Evolutionary conservation across 805 yeast species (phyloP), one percentile per base, ranked within the genome.

Genomic region (Huiozyma sinensis): DNA sequence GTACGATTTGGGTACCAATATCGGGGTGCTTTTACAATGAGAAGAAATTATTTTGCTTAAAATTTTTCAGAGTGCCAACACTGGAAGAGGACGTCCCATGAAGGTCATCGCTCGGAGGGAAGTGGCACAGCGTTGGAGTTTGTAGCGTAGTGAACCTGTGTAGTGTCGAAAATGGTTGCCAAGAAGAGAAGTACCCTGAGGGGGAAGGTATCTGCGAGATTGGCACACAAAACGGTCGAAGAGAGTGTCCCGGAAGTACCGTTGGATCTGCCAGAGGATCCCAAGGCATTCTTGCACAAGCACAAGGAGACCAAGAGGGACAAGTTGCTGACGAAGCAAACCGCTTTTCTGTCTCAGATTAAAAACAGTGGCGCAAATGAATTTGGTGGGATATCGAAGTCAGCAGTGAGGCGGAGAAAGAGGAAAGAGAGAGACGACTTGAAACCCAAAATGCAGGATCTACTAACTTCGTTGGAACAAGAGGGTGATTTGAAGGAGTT

Each of bases 381-480:
- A 54, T 69, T 54, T 54, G 66, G 68, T 12, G 74, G 75, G 24
- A 69, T 83, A 37, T 79, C 87, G 17, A 83, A 83, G 57, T 78
- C 86, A 6, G 68, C 87, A 0, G 48, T 72, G 3, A 71, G 86
- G 56, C 71, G 81, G 60, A 71, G 86, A 50, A 79, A 80, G 53
- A 76, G 84, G 50, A 75, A 71, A 52, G 68, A 70, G 40, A 75
- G 73, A 52, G 83, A 81, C 45, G 76, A 79, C 50, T 65, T 84
- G 47, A 75, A 75, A 52, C 86, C 89, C 5, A 73, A 78, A 53
- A 71, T 83, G 75, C 68, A 71, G 43, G 92, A 83, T 50, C 61
- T 83, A 38, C 64, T 79, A 44, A 66, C 67, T 29, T 76, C 75
- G 12, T 65, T 83, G 42, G 72, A 69, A 24, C 61, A 62, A 27